Percentiles rank a stretch among this genome's conserved stretches.
Evolutionary conservation across 2,329 filamentous ascomycete genomes (phyloP).

Genomic region (Cladophialophora carrionii): DNA sequence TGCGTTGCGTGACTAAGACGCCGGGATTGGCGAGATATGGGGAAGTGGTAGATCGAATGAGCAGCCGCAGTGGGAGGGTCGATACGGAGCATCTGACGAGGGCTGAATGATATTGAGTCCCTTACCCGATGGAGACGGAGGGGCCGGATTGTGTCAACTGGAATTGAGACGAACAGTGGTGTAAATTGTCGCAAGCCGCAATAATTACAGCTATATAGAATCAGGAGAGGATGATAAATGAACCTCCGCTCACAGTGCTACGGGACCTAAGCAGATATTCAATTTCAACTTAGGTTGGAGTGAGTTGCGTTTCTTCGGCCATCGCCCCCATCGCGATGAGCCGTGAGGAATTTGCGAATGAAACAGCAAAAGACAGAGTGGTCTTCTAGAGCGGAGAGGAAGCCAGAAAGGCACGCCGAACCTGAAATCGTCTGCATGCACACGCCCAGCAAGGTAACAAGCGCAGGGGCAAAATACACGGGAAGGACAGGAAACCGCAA

Average conservation of each 20-base stretch:
- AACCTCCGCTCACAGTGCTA: background rate
- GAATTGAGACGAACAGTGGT: conserved; percentile 5
- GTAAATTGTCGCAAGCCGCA: background rate
- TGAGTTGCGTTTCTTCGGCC: background rate
- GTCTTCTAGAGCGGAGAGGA: conserved; percentile 8
- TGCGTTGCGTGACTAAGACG: conserved; percentile 5
- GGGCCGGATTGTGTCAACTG: conserved; percentile 19
- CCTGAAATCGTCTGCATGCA: background rate
- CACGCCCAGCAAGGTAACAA: conserved; percentile 6
- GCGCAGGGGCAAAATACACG: conserved; percentile 3
- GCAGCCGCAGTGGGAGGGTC: background rate
- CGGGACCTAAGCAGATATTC: background rate
- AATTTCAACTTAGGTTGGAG: background rate
- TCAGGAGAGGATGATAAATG: conserved; percentile 4
- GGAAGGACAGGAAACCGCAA: conserved; percentile 9
- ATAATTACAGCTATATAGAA: background rate
- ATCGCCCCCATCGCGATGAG: background rate
- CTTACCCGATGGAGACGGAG: conserved; percentile 11
- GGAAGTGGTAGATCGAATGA: background rate
- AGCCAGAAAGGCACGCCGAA: background rate
- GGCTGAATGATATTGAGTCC: conserved; percentile 12
- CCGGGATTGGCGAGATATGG: conserved; percentile 17
- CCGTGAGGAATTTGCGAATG: background rate
- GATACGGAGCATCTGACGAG: background rate
- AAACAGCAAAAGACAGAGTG: background rate